phyloP scores from a whole-genome alignment of 345 rosid species.

The Acer yangbiense region DNA sequence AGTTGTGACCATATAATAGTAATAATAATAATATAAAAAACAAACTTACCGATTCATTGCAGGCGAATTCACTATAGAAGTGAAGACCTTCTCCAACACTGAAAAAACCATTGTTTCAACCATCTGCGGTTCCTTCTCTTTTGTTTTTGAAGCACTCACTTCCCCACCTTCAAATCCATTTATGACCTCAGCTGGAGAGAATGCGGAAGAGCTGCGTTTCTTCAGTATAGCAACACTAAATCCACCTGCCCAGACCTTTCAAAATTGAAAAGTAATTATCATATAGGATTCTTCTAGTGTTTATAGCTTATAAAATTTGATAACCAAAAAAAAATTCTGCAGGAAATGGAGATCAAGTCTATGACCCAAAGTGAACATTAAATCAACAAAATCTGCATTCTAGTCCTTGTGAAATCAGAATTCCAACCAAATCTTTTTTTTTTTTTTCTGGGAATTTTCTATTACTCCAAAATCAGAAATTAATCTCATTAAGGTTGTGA shows the following conservation, averaged over 20 bases:
- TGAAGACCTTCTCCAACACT: constrained; percentile 62
- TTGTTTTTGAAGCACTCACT: constrained; percentile 14
- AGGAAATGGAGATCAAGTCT: background rate
- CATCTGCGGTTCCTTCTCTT: constrained; percentile 36
- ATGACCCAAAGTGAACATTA: background rate
- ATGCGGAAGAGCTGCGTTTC: constrained; percentile 49
- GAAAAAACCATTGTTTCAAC: constrained; percentile 52
- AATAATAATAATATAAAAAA: too few relatives aligned
- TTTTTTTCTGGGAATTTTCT: background rate
- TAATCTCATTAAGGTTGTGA: background rate
- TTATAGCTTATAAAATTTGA: background rate
- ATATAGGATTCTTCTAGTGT: background rate
- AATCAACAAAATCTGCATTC: constrained; percentile 3
- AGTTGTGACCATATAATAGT: too few relatives aligned
- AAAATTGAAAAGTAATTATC: constrained; percentile 17
- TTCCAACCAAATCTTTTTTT: too few relatives aligned
- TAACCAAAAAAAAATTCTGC: background rate
- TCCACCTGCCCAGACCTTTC: constrained; percentile 94
- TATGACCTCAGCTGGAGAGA: constrained; percentile 20
- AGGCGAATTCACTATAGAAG: constrained; percentile 51
- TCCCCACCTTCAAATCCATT: constrained; percentile 22
- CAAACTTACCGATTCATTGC: constrained; percentile 59
- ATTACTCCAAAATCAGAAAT: background rate
- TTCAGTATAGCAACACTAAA: constrained; percentile 77
- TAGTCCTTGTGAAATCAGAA: background rate